Base-by-base conservation (phyloP, 768 basidiomycete species). In the Psilocybe azurescens region DNA sequence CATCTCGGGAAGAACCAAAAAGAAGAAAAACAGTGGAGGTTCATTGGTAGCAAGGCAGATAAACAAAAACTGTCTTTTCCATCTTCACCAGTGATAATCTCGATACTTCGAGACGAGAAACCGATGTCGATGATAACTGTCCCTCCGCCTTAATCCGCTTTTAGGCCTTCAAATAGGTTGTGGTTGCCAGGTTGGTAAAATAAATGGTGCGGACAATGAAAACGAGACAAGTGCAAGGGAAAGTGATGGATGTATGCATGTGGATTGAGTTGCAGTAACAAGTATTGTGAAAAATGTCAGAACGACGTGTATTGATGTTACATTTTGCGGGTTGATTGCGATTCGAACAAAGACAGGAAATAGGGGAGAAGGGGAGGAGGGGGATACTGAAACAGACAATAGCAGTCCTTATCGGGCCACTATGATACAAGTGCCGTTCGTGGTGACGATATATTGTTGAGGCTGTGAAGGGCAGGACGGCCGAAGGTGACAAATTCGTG, bases 401-500 rank as follows among this genome's bases (percentile, higher is more conserved):
- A 71, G 66, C 70, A 69, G 73, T 73, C 75, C 71, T 68, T 66
- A 66, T 71, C 56, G 68, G 57, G 63, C 73, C 73, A 76, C 76
- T 88, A 91, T 81, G 87, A 82, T 68, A 86, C 85, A 74, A 88
- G 69, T 52, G 77, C 78, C 66, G 84, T 78, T 71, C 85, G 82
- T 16, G 87, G 87, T 20, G 90, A 88, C 46, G 84, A 80, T 69
- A 87, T 81, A 73, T 91, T 83, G 73, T 90, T 94, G 76, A 91
- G 82, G 72, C 83, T 90, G 75, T 92, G 90, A 53, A 94, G 86
- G 66, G 87, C 90, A 56, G 88, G 86, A 53, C 91, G 89, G 72
- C 91, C 87, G 73, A 91, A 91, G 38, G 85, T 75, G 66, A 94
- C 89, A 73, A 89, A 93, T 76, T 91, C 91, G 73, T 92, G 89